Evolutionary conservation across 345 rosid species (phyloP).

Genomic region (Salix caprea): DNA sequence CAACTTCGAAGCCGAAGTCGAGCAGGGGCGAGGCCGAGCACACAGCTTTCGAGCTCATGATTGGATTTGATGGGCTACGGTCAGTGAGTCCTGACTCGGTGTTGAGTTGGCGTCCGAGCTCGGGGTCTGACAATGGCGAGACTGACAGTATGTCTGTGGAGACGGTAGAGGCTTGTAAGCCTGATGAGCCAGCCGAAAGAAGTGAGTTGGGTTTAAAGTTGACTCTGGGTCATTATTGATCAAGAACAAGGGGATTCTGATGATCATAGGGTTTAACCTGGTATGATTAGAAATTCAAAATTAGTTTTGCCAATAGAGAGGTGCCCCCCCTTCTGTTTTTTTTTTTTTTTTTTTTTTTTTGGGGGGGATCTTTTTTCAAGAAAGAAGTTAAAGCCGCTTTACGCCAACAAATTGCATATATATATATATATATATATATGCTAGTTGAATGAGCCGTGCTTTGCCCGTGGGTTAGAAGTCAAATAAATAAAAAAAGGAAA

Average conservation of each 20-base stretch:
- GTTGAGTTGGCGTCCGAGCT: slow-evolving; percentile 14
- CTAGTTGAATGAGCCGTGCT: too few relatives aligned
- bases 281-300: background rate
- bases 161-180: slow-evolving; percentile 31
- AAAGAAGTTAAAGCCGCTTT: too few relatives aligned
- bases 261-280: too few relatives aligned
- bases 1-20: slow-evolving; percentile 11
- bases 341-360: too few relatives aligned
- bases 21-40: background rate
- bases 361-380: too few relatives aligned
- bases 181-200: slow-evolving; percentile 19
- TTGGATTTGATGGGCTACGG: background rate
- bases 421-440: too few relatives aligned
- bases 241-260: background rate
- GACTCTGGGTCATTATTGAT: slow-evolving; percentile 12
- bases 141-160: slow-evolving; percentile 29
- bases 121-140: slow-evolving; percentile 11
- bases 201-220: slow-evolving; percentile 25
- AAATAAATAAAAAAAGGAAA: too few relatives aligned
- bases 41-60: background rate
- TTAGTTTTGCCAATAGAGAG: background rate
- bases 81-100: slow-evolving; percentile 3
- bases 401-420: too few relatives aligned
- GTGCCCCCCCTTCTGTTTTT: too few relatives aligned
- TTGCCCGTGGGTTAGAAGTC: too few relatives aligned